Conservation (phyloP, 2,329 filamentous ascomycete species). For the Thielaviopsis punctulata region DNA sequence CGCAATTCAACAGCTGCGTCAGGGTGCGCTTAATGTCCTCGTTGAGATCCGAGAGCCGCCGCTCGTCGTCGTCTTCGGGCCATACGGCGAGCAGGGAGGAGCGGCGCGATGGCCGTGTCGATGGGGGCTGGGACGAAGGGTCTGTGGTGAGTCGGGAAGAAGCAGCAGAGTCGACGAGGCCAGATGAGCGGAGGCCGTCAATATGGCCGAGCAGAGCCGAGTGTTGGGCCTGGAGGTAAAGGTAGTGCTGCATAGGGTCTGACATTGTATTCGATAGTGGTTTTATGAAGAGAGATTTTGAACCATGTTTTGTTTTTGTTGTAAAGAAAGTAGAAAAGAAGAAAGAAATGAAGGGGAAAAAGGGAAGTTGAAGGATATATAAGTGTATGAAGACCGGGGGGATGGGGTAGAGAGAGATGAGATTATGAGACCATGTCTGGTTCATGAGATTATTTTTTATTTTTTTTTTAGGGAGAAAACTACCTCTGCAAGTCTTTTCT, state of each 20-base stretch:
- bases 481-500: no score
- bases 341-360: background rate
- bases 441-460: no score
- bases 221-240: constrained; percentile 36
- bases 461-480: no score
- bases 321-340: background rate
- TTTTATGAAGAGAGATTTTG: background rate
- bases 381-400: background rate
- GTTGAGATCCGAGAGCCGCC: constrained; percentile 37
- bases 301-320: no score
- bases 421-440: no score
- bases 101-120: background rate
- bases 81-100: constrained; percentile 2
- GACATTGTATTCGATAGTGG: background rate
- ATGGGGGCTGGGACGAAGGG: constrained; percentile 16
- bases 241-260: constrained; percentile 33
- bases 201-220: constrained; percentile 34
- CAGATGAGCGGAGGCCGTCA: constrained; percentile 27
- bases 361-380: background rate
- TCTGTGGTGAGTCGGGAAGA: constrained; percentile 38
- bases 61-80: constrained; percentile 29
- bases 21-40: constrained; percentile 44
- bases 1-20: constrained; percentile 45
- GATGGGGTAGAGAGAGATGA: no score
- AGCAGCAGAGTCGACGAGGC: constrained; percentile 24